Conservation (phyloP, 768 basidiomycete genomes). For the Suillus variegatus region DNA sequence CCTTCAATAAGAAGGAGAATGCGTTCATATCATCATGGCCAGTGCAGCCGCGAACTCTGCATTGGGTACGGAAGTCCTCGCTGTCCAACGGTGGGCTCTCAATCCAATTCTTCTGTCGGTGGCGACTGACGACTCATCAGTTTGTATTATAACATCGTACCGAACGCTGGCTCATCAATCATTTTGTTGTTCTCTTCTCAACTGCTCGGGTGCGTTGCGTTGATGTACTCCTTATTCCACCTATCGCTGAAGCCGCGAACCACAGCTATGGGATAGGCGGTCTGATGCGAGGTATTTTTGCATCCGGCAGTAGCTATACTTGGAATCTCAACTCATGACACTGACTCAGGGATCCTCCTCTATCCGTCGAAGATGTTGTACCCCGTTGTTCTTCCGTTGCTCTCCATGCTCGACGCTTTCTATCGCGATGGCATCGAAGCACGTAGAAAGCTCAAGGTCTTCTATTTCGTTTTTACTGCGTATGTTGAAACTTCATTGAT, state of each 20-base stretch:
- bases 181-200: constrained; percentile 41
- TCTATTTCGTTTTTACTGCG: constrained; percentile 43
- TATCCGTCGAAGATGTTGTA: constrained; percentile 50
- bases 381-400: constrained; percentile 30
- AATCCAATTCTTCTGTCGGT: too few species aligned
- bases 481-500: neutral
- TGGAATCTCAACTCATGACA: neutral
- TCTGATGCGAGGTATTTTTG: constrained; percentile 44
- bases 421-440: constrained; percentile 43
- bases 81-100: constrained; percentile 41
- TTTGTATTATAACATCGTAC: constrained; percentile 52
- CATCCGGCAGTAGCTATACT: neutral
- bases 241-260: neutral
- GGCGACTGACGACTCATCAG: neutral
- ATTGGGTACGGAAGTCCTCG: constrained; percentile 54
- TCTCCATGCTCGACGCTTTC: constrained; percentile 34
- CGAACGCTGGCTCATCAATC: constrained; percentile 46
- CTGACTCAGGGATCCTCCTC: constrained; percentile 28
- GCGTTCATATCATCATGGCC: constrained; percentile 58
- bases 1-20: constrained; percentile 63
- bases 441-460: constrained; percentile 45
- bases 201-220: constrained; percentile 31
- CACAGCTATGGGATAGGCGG: constrained; percentile 52
- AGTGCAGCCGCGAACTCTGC: constrained; percentile 55
- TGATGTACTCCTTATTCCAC: neutral